These are phyloP conservation scores for Aspergillus fischeri DNA, from an alignment of 2,329 filamentous ascomycete species.

Conservation along the genomic window DNA sequence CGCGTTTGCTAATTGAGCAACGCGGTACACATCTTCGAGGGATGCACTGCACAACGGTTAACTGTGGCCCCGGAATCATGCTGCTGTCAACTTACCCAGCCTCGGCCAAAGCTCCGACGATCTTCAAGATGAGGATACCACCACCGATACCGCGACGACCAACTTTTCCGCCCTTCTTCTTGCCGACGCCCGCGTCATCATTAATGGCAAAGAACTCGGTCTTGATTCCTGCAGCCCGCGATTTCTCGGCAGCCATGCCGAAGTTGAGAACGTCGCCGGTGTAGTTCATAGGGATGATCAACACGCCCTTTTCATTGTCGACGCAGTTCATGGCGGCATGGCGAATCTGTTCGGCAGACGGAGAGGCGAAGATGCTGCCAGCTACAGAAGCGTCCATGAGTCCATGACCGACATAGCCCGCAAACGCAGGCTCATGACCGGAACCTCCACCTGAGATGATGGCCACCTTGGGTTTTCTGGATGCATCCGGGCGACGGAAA, in stretches of 20 bases:
- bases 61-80: background rate
- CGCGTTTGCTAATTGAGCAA: slow-evolving; percentile 66
- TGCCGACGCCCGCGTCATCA: slow-evolving; percentile 87
- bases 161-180: slow-evolving; percentile 80
- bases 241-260: slow-evolving; percentile 89
- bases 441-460: slow-evolving; percentile 85
- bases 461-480: slow-evolving; percentile 62
- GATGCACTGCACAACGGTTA: slow-evolving; percentile 33
- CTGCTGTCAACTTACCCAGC: slow-evolving; percentile 48
- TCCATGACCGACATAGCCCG: slow-evolving; percentile 77
- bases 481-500: slow-evolving; percentile 62
- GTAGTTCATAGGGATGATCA: slow-evolving; percentile 96
- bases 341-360: slow-evolving; percentile 76
- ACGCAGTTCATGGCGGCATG: slow-evolving; percentile 70
- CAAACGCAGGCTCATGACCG: slow-evolving; percentile 86
- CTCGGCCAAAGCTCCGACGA: slow-evolving; percentile 77
- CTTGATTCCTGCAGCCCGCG: slow-evolving; percentile 68
- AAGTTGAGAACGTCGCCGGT: slow-evolving; percentile 89
- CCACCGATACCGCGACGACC: slow-evolving; percentile 87
- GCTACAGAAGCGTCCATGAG: slow-evolving; percentile 77
- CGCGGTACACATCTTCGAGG: slow-evolving; percentile 66
- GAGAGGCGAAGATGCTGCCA: slow-evolving; percentile 81
- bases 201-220: slow-evolving; percentile 89
- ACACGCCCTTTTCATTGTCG: slow-evolving; percentile 65
- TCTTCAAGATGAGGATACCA: slow-evolving; percentile 87